Evolutionary conservation across 257 asterid species (phyloP), one percentile per base, ranked within the genome.

Genomic region (Solanum rostratum): DNA sequence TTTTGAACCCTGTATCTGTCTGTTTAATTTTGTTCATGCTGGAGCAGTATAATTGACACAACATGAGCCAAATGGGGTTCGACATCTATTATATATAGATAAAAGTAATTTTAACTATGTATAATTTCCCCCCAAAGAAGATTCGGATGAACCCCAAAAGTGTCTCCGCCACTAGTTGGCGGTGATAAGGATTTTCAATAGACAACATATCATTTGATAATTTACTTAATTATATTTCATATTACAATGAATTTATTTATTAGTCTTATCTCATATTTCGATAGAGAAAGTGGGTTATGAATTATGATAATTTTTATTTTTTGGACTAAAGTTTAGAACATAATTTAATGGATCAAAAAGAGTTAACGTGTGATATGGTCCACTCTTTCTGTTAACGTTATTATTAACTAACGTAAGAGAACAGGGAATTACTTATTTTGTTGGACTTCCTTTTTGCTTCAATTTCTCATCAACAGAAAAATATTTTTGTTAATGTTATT

Each of bases 351-450:
- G 69, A 83, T 86, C 83, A 87, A 87, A 84, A 39, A 41, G 78
- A 88, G 79, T 79, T 82, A 63, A 76, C 87, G 86, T 82, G 90
- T 54, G 73, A 1, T 37, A 22, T 20, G 88, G 54, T 90, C 92
- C 82, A 85, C 88, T 57, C 20, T 84, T 12, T 30, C 62, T 85
- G 76, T 85, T 84, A 59, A 86, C 59, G 2, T 41, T 41, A 79
- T 20, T 53, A 81, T 83, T 84, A 53, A 85, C 85, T 43, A 76
- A 88, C 89, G 89, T 60, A 60, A 71, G 85, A 68, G 87, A 66
- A 84, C 29, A 18, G 73, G 16, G 60, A 53, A 33, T 69, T 57
- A 12, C 69, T 76, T 82, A 71, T 68, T 80, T 84, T 71, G 82
- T 2, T 33, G 7, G 86, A 85, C 78, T 27, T 80, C 65, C 49